Conservation (phyloP, 2,329 filamentous ascomycete genomes). For the Bretziella fagacearum region DNA sequence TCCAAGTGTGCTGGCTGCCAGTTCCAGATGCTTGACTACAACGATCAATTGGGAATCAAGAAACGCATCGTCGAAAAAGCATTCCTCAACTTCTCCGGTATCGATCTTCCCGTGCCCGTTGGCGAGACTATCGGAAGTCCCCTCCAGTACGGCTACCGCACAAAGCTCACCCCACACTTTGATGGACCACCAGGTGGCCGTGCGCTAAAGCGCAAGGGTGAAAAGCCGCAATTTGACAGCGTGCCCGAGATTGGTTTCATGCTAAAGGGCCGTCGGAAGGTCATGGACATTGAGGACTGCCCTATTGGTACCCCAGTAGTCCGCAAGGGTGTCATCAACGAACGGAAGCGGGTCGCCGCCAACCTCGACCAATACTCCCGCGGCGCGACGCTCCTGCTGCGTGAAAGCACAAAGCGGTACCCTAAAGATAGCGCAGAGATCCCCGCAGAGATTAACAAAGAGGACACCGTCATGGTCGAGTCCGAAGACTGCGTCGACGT, state of each 20-base stretch:
- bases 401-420: conserved; percentile 64
- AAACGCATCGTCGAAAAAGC: conserved; percentile 76
- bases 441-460: conserved; percentile 18
- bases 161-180: conserved; percentile 94
- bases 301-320: conserved; percentile 85
- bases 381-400: conserved; percentile 75
- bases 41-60: conserved; percentile 73
- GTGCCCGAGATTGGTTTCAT: conserved; percentile 81
- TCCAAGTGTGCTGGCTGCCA: conserved; percentile 78
- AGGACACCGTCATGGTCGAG: conserved; percentile 32
- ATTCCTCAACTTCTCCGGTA: conserved; percentile 65
- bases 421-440: conserved; percentile 27
- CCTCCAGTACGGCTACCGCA: conserved; percentile 82
- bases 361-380: conserved; percentile 57
- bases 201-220: conserved; percentile 32
- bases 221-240: conserved; percentile 32
- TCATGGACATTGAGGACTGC: conserved; percentile 92
- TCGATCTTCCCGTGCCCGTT: conserved; percentile 60
- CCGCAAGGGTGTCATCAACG: conserved; percentile 57
- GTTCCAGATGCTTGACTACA: conserved; percentile 90
- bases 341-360: conserved; percentile 56
- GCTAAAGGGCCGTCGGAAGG: conserved; percentile 60
- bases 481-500: conserved; percentile 41
- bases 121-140: conserved; percentile 80
- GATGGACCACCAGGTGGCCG: conserved; percentile 50